A percentile compares a stretch with the other conserved stretches of the same genome.
Evolutionary conservation across 306 rosid species (phyloP).

Genomic region (Gastrolobium bilobum): DNA sequence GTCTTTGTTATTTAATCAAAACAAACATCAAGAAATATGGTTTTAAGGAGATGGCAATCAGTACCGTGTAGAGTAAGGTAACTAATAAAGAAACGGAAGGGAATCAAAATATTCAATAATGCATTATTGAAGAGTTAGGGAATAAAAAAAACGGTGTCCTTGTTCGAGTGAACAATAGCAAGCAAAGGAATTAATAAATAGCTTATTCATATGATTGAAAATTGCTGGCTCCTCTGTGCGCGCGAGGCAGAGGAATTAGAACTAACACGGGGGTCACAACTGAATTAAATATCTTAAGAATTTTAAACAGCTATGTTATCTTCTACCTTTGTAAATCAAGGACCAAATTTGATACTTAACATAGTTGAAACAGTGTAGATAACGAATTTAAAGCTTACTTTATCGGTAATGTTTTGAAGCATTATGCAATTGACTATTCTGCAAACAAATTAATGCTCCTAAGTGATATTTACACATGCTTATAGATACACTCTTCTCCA

Average conservation of each 20-base stretch:
- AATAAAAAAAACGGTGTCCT: not conserved
- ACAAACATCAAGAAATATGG: not conserved
- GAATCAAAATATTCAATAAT: constrained; percentile 6
- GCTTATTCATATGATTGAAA: not conserved
- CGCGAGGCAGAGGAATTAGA: no score
- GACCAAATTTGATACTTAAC: not conserved
- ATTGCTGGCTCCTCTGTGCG: no score
- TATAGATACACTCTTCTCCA: not conserved
- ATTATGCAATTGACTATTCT: not conserved
- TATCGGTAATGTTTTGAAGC: not conserved
- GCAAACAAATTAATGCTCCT: not conserved
- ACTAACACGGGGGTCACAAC: no score
- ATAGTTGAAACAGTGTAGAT: not conserved
- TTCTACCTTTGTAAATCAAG: not conserved
- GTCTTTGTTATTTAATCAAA: constrained; percentile 4
- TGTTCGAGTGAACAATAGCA: not conserved
- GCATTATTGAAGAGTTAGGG: not conserved
- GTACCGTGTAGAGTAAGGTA: not conserved
- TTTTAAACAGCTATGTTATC: not conserved
- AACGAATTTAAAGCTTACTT: not conserved
- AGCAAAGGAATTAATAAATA: not conserved
- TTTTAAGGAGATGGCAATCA: not conserved
- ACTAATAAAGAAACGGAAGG: no score
- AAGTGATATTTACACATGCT: not conserved
- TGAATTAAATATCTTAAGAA: not conserved